phyloP scores from a whole-genome alignment of 1,284 basidiomycete genomes.

The Coniferiporia sulphurascens region DNA sequence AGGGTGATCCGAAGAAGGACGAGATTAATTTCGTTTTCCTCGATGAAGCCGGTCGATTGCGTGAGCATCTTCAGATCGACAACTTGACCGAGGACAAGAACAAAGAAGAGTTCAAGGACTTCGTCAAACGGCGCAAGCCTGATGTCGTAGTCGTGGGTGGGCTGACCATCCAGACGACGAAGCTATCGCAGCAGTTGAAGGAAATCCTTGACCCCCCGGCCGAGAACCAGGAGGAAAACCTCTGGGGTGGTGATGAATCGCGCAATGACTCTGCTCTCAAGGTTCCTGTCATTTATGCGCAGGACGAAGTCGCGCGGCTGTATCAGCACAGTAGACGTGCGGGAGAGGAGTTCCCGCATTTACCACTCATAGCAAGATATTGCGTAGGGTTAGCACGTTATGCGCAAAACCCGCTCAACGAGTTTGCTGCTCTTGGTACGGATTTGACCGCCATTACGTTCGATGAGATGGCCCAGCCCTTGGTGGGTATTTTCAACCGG shows the following conservation, averaged over 20 bases:
- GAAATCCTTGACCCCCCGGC: slow-evolving; percentile 34
- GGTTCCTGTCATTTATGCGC: slow-evolving; percentile 79
- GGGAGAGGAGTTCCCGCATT: slow-evolving; percentile 77
- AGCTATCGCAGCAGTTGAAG: slow-evolving; percentile 64
- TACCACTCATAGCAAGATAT: slow-evolving; percentile 84
- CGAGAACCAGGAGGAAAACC: slow-evolving; percentile 22
- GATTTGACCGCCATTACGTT: slow-evolving; percentile 81
- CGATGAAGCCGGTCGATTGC: slow-evolving; percentile 84
- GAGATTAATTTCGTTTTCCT: slow-evolving; percentile 83
- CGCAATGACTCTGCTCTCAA: slow-evolving; percentile 35
- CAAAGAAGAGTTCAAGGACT: slow-evolving; percentile 72
- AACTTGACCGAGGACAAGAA: slow-evolving; percentile 71
- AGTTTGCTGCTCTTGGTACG: slow-evolving; percentile 81
- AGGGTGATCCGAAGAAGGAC: slow-evolving; percentile 90
- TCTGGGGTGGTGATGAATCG: slow-evolving; percentile 27
- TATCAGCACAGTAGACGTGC: slow-evolving; percentile 92
- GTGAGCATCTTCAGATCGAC: slow-evolving; percentile 86
- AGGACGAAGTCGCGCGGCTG: slow-evolving; percentile 90
- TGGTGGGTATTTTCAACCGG: slow-evolving; percentile 48
- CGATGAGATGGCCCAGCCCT: slow-evolving; percentile 81
- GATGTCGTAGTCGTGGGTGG: slow-evolving; percentile 91
- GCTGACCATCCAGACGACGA: slow-evolving; percentile 77
- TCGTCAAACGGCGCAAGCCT: slow-evolving; percentile 79
- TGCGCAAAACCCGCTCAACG: slow-evolving; percentile 90
- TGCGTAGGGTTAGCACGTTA: slow-evolving; percentile 94